Conservation (phyloP, 345 rosid species). For the Lepidium didymum region DNA sequence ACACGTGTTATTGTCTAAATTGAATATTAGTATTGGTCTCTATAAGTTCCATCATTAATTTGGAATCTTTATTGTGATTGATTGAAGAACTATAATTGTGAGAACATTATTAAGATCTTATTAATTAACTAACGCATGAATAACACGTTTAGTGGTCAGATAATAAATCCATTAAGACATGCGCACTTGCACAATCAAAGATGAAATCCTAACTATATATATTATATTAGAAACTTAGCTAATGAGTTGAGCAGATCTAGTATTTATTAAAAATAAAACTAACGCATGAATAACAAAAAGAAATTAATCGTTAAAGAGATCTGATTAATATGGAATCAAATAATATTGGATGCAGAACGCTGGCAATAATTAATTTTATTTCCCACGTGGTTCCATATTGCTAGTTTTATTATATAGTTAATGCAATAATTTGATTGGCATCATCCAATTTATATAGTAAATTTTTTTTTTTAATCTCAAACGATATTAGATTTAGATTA, state of each 20-base stretch:
- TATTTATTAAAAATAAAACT: too few species aligned
- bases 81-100: not conserved
- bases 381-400: slow-evolving; percentile 2
- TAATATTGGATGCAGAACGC: not conserved
- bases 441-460: too few species aligned
- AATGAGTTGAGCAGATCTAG: too few species aligned
- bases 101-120: not conserved
- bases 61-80: not conserved
- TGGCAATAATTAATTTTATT: not conserved
- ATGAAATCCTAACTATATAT: too few species aligned
- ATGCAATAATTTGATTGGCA: too few species aligned
- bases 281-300: too few species aligned
- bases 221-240: too few species aligned
- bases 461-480: not conserved
- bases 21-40: not conserved
- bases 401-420: not conserved
- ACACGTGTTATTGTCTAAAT: not conserved
- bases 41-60: not conserved
- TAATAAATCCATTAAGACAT: too few species aligned
- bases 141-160: too few species aligned
- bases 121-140: not conserved
- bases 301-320: not conserved
- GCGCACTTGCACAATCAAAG: too few species aligned
- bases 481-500: too few species aligned
- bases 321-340: not conserved